Evolutionary conservation across 2,329 filamentous ascomycete genomes (phyloP), one percentile per base, ranked within the genome.

Genomic region (Calcarisporium arbuscula): DNA sequence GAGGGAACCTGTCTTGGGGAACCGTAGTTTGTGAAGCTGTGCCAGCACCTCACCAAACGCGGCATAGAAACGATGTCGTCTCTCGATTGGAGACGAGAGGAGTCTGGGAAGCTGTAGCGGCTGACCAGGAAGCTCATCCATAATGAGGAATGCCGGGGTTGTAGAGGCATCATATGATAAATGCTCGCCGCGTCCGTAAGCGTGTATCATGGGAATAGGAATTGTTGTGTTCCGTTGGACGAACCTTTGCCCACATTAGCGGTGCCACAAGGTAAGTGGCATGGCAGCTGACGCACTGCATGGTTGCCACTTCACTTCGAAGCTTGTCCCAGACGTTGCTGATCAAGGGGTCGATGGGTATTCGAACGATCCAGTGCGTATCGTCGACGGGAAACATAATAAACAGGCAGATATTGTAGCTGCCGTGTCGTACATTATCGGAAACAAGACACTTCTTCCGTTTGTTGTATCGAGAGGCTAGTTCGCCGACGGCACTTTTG

Each of bases 371-470:
- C 41, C 41, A 44, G 28, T 6, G 28, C 17, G 20, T 27, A 28
- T 34, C 28, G 10, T 35, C 32, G 11, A 9, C 20, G 28, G 27
- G 28, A 25, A 44, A 44, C 12, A 19, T 14, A 28, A 44, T 33
- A 23, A 46, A 40, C 33, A 46, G 42, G 28, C 43, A 46, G 30
- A 40, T 32, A 20, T 46, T 46, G 32, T 40, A 44, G 30, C 43
- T 46, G 16, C 43, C 43, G n/a, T n/a, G n/a, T n/a, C n/a, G n/a
- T n/a, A n/a, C n/a, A 6, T 22, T 28, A 30, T 32, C 28, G 16
- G 35, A 11, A 26, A 41, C 22, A 20, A 19, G 30, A 21, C 42
- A 45, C n/a, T 30, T 22, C 28, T 28, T 35, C 14, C 17, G 18
- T 8, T 33, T 20, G 28, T 34, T 37, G 28, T 41, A 26, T 27